A percentile compares a stretch with the other conserved stretches of the same genome.
Conservation (phyloP, 2,329 filamentous ascomycete genomes). For the Ascochyta viciae-villosae region DNA sequence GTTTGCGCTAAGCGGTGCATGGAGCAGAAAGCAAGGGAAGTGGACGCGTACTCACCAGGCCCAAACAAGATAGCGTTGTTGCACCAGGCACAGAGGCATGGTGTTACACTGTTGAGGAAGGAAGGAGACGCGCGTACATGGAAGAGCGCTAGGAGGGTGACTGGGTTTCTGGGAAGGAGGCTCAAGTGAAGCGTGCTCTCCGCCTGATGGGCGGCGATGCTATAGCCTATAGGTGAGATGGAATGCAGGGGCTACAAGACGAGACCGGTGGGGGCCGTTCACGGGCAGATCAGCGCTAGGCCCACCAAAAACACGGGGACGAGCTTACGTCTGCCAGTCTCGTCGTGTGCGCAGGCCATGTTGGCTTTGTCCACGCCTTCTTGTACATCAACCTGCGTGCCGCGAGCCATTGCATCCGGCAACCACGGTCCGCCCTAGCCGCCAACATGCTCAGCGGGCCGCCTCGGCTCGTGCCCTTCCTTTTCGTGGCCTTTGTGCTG, state of each 20-base stretch:
- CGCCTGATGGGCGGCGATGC: no score
- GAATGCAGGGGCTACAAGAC: conserved; percentile 9
- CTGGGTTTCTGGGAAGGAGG: background rate
- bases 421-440: conserved; percentile 12
- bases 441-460: conserved; percentile 47
- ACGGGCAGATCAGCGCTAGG: conserved; percentile 12
- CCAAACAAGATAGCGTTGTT: no score
- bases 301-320: conserved; percentile 7
- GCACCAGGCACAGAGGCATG: no score
- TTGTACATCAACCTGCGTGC: conserved; percentile 10
- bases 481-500: conserved; percentile 36
- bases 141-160: background rate
- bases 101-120: no score
- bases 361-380: background rate
- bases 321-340: conserved; percentile 5
- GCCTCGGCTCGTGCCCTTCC: conserved; percentile 40
- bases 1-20: no score
- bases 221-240: background rate
- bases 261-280: background rate
- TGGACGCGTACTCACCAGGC: background rate
- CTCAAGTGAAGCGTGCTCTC: background rate
- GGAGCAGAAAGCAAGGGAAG: background rate
- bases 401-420: conserved; percentile 17
- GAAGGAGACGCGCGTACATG: no score
- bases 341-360: conserved; percentile 1